Conservation (phyloP, 331 rosid genomes). For the Quercus phellos region DNA sequence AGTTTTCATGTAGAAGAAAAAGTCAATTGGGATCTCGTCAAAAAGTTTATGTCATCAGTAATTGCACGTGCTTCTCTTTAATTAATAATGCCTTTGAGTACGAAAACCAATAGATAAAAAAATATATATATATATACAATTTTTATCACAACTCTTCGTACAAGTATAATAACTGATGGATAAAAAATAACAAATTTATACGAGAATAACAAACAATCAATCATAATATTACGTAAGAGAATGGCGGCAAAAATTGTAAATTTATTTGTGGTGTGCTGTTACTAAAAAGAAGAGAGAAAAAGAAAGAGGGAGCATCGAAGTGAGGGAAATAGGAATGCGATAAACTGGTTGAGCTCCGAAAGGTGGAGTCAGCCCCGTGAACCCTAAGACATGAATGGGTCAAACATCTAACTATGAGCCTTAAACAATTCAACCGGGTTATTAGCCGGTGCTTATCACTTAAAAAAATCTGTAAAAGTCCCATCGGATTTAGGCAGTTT, state of each 20-base stretch:
- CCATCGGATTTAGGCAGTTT: background rate
- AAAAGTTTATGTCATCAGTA: conserved; percentile 12
- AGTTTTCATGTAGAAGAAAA: too few species aligned
- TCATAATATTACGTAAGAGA: fast-evolving
- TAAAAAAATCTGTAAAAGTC: background rate
- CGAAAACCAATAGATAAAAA: background rate
- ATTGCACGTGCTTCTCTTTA: conserved; percentile 26
- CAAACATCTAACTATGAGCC: conserved; percentile 15
- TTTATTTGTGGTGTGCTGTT: too few species aligned
- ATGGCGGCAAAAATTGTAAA: fast-evolving
- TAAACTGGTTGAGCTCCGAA: conserved; percentile 38
- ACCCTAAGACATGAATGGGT: conserved; percentile 25
- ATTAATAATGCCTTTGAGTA: conserved; percentile 5
- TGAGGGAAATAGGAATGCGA: background rate
- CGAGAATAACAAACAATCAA: fast-evolving
- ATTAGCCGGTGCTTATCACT: background rate
- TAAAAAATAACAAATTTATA: too few species aligned
- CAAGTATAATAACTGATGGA: fast-evolving
- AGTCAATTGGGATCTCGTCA: background rate
- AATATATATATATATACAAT: fast-evolving
- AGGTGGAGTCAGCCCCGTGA: conserved; percentile 58
- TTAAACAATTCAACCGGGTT: background rate
- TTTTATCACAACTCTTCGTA: too few species aligned
- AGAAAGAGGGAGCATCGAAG: background rate
- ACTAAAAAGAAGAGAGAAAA: background rate